Evolutionary conservation across 1,139 yeast species (phyloP), one percentile per base, ranked within the genome.

Genomic region (Yueomyces sp.): DNA sequence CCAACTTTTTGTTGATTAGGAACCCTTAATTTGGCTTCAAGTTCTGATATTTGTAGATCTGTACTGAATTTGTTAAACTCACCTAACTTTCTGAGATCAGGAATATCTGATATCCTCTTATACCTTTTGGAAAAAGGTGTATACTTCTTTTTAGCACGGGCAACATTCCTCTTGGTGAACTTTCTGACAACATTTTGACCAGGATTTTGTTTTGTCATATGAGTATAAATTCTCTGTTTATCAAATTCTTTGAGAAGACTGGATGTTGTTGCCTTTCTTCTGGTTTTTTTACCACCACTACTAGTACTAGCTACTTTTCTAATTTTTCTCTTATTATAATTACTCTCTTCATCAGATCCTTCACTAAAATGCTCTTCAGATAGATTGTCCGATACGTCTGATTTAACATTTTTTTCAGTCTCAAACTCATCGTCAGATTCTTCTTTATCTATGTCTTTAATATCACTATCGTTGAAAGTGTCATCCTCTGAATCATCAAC

Each of bases 91-190:
- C 53, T 57, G 33, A 60, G 43, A 46, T 60, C 60, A 4, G 64
- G 64, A 25, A 60, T 59, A 34, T 51, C 61, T 11, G 49, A 43
- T 8, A 59, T 53, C 11, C 55, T 50, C 35, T 48, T 51, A 44
- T 50, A 60, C 40, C 57, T 49, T 41, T 58, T 58, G 3, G 64
- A 59, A 44, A 60, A 60, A 19, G 64, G 60, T 0, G 62, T 58
- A 46, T 60, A 59, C 28, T 59, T 59, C 44, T 57, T 59, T 40
- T 58, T 60, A 6, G 63, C 62, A 37, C 64, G 52, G 11, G 49
- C 57, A 25, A 59, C 60, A 42, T 59, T 59, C 38, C 51, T 58
- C 41, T 57, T 60, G 1, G 62, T 56, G 37, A 55, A 58, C 34
- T 57, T 56, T 41, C 54, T 54, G 27, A 54, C 47, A 1, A 46